Percentiles rank a stretch among this genome's conserved stretches.
These are phyloP conservation scores for Dioscorea zingiberensis DNA, from an alignment of 106 monocot genomes.

Conservation along the genomic window DNA sequence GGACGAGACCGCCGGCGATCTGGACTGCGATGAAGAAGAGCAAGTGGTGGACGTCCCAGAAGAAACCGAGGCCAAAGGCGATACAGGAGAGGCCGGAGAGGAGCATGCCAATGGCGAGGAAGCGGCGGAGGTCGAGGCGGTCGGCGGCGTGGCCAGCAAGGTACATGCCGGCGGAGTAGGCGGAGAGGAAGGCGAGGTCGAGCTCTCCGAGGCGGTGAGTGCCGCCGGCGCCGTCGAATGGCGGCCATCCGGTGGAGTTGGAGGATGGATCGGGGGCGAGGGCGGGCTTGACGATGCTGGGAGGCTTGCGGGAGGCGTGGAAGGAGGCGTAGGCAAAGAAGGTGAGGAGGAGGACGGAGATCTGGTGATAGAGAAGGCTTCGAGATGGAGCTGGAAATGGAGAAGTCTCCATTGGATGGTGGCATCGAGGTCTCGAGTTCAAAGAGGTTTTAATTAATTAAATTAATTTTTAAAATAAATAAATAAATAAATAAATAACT, in stretches of 20 bases:
- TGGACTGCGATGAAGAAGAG: constrained; percentile 57
- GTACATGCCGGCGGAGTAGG: constrained; percentile 78
- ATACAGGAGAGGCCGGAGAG: constrained; percentile 35
- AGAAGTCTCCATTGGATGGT: constrained; percentile 9
- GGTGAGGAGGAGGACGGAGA: constrained; percentile 59
- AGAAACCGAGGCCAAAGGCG: constrained; percentile 56
- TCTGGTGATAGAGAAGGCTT: constrained; percentile 30
- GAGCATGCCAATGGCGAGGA: constrained; percentile 60
- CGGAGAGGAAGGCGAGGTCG: constrained; percentile 82
- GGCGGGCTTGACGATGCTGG: constrained; percentile 84
- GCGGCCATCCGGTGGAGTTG: constrained; percentile 37
- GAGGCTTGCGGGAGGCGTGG: constrained; percentile 96
- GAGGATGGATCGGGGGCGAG: constrained; percentile 32
- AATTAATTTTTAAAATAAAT: too few species aligned
- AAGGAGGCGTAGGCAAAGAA: constrained; percentile 81
- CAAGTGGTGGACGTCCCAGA: constrained; percentile 38
- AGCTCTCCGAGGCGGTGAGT: constrained; percentile 93
- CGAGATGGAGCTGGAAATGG: not conserved
- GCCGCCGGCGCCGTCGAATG: constrained; percentile 55
- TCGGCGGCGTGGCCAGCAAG: constrained; percentile 76
- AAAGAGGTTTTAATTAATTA: too few species aligned
- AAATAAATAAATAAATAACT: too few species aligned
- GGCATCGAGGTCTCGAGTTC: not conserved
- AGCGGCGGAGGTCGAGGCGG: constrained; percentile 55
- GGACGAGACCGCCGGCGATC: constrained; percentile 50